Evolutionary conservation across 176 grass and related monocot species (phyloP).

Genomic region (Aegilops speltoides): DNA sequence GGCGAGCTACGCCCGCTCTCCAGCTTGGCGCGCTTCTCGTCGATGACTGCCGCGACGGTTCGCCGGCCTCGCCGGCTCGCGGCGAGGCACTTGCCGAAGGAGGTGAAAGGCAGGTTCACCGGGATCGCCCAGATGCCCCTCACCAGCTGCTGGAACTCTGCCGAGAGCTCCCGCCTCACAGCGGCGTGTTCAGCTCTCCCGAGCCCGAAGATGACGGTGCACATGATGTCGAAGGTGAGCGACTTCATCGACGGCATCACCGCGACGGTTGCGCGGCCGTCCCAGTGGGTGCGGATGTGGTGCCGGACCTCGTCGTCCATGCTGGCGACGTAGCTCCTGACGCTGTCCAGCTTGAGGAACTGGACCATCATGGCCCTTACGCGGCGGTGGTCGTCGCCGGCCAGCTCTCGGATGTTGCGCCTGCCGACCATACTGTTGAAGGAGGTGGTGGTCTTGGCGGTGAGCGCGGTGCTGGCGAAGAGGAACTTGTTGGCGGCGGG

Average conservation of each 20-base stretch:
- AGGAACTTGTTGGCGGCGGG: constrained; percentile 30
- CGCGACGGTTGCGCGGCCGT: not conserved
- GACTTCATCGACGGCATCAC: constrained; percentile 43
- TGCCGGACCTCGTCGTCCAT: constrained; percentile 35
- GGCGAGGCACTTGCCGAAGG: constrained; percentile 25
- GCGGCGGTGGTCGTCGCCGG: constrained; percentile 31
- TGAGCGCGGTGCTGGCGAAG: constrained; percentile 15
- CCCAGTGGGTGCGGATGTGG: constrained; percentile 22
- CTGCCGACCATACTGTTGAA: constrained; percentile 26
- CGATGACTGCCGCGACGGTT: not conserved
- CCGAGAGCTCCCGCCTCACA: not conserved
- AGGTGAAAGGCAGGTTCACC: constrained; percentile 36
- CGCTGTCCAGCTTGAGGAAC: constrained; percentile 30
- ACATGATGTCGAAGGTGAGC: constrained; percentile 44
- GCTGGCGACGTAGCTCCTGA: constrained; percentile 21
- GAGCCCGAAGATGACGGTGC: constrained; percentile 27
- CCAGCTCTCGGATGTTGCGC: constrained; percentile 12
- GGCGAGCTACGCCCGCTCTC: not conserved
- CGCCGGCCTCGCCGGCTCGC: constrained; percentile 37
- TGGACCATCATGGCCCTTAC: constrained; percentile 27
- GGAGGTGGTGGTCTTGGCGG: not conserved
- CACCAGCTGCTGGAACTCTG: constrained; percentile 40
- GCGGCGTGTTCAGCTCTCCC: not conserved
- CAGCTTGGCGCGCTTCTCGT: constrained; percentile 3
- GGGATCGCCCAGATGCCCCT: constrained; percentile 27